Percentiles rank a stretch among this genome's conserved stretches.
Evolutionary conservation across 192 early-diverging fungal species (phyloP).

Genomic region (Entomortierella lignicola): DNA sequence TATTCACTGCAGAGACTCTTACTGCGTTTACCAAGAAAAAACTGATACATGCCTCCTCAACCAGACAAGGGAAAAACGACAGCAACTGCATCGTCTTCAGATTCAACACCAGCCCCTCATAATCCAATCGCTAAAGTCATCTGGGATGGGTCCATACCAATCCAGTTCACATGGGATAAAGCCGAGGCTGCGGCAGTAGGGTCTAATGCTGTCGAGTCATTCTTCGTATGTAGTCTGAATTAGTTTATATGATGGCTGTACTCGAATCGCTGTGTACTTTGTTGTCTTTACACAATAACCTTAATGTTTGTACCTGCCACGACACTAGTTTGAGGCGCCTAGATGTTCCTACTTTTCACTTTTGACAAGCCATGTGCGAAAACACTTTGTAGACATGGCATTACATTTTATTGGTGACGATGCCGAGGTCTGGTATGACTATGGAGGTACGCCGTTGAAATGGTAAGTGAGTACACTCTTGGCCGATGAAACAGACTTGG

Average conservation of each 20-base stretch:
- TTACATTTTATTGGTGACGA: constrained; percentile 58
- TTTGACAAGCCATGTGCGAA: constrained; percentile 63
- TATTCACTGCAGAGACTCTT: not conserved
- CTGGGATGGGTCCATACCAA: constrained; percentile 61
- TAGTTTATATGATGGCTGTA: not conserved
- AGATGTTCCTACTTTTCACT: constrained; percentile 72
- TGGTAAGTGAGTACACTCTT: constrained; percentile 62
- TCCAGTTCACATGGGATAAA: constrained; percentile 55
- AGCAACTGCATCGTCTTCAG: constrained; percentile 27
- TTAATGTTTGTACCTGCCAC: not conserved
- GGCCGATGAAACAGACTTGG: too few relatives aligned
- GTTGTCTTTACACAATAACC: not conserved
- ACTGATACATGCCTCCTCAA: constrained; percentile 39
- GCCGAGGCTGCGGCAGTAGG: constrained; percentile 50
- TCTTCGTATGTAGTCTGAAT: constrained; percentile 32
- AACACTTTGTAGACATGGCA: constrained; percentile 58
- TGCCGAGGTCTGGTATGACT: constrained; percentile 80
- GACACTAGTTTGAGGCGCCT: constrained; percentile 61
- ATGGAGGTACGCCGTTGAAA: constrained; percentile 76
- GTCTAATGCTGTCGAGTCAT: constrained; percentile 47
- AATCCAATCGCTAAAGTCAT: constrained; percentile 59
- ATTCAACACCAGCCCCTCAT: constrained; percentile 44
- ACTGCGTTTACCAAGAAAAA: not conserved
- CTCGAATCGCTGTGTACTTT: too few relatives aligned
- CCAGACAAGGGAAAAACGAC: constrained; percentile 46